A percentile compares a stretch with the other conserved stretches of the same genome.
Conservation (phyloP, 768 basidiomycete genomes). For the Pluteus cervinus region DNA sequence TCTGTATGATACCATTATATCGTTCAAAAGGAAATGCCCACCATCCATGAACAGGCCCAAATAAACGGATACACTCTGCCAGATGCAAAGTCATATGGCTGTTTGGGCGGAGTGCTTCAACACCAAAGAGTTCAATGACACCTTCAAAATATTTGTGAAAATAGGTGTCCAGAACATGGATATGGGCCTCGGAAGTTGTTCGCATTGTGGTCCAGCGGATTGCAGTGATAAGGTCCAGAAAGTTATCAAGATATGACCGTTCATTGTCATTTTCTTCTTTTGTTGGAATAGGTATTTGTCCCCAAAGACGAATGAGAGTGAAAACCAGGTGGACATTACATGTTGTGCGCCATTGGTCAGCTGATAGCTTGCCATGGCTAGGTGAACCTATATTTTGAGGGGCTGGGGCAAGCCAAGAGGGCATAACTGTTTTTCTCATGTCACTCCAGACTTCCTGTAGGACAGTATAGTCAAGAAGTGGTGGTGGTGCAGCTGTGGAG, state of each 20-base stretch:
- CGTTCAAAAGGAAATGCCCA: constrained; percentile 33
- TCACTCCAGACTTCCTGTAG: constrained; percentile 4
- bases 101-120: constrained; percentile 16
- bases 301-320: constrained; percentile 25
- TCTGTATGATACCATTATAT: constrained; percentile 29
- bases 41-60: constrained; percentile 31
- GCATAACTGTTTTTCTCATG: constrained; percentile 19
- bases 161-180: neutral
- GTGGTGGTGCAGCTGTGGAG: neutral
- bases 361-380: constrained; percentile 27
- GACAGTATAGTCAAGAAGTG: neutral
- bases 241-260: constrained; percentile 15
- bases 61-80: constrained; percentile 20
- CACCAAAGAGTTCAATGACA: constrained; percentile 3
- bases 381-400: constrained; percentile 20
- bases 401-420: constrained; percentile 20
- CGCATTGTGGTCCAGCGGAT: constrained; percentile 10
- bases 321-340: constrained; percentile 25
- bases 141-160: constrained; percentile 1
- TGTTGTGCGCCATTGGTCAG: constrained; percentile 27
- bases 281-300: too few relatives aligned
- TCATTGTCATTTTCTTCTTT: constrained; percentile 11
- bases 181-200: constrained; percentile 6
- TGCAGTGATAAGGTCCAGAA: constrained; percentile 16
- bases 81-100: constrained; percentile 23